Evolutionary conservation across 2,329 filamentous ascomycete genomes (phyloP).

Genomic region (Curvularia lunata): DNA sequence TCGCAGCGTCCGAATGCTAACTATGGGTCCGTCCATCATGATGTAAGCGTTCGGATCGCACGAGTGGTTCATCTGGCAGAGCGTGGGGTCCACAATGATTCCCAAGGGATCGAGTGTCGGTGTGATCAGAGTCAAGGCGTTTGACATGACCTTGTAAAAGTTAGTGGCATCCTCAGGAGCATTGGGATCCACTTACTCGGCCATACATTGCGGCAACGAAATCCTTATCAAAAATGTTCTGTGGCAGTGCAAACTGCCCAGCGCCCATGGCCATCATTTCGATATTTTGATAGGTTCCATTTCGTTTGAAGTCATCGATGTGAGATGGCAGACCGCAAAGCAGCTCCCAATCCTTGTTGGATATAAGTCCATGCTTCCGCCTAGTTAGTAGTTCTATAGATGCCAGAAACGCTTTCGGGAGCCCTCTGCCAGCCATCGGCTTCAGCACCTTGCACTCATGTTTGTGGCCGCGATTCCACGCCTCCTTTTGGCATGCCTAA

Average conservation of each 20-base stretch:
- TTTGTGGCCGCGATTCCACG: constrained; percentile 66
- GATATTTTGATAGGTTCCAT: constrained; percentile 54
- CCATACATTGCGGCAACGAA: constrained; percentile 54
- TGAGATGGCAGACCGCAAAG: constrained; percentile 58
- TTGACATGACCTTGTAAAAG: constrained; percentile 56
- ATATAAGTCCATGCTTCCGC: constrained; percentile 47
- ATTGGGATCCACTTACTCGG: constrained; percentile 43
- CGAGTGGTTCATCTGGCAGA: constrained; percentile 65
- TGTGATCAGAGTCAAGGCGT: constrained; percentile 64
- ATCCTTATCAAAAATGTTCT: constrained; percentile 50
- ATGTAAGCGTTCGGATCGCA: constrained; percentile 66
- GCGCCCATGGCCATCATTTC: constrained; percentile 62
- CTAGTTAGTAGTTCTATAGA: constrained; percentile 61
- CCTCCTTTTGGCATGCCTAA: constrained; percentile 63
- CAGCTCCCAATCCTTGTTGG: constrained; percentile 51
- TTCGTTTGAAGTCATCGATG: constrained; percentile 54
- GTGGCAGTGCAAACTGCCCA: constrained; percentile 58
- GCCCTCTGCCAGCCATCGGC: constrained; percentile 48
- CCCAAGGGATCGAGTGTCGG: constrained; percentile 64
- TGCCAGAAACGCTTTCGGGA: constrained; percentile 64
- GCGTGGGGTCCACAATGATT: constrained; percentile 62
- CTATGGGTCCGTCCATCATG: constrained; percentile 61
- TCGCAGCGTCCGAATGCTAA: constrained; percentile 59
- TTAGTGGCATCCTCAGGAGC: constrained; percentile 26
- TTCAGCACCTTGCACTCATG: constrained; percentile 63